Base-by-base conservation (phyloP, 805 yeast genomes). In the Starmerella floris region DNA sequence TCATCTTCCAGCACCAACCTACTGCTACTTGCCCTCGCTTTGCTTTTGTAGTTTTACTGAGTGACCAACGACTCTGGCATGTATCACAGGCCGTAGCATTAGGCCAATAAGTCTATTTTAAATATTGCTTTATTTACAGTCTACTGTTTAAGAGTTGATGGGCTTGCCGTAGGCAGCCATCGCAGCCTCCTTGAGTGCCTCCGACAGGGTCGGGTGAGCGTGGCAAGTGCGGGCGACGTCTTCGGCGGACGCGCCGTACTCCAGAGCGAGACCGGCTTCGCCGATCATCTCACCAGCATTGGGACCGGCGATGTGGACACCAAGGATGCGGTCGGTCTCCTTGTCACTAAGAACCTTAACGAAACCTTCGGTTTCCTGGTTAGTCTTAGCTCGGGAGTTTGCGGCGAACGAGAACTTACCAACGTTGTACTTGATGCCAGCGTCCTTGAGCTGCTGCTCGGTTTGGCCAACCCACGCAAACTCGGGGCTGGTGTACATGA, bases 231-330 rank as follows among this genome's bases (percentile, higher is more conserved):
- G 82, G 50, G 96, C 94, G 57, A 91, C 73, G 62, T 91, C 99
- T 70, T 91, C 99, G 41, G 95, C 83, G 40, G 94, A 79, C 43
- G 98, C 99, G 64, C 99, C 99, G 68, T 91, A 91, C 70, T 91
- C 99, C 51, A 91, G 65, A 35, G 99, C 99, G 62, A 91, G 74
- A 54, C 95, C 94, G 51, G 85, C 96, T 72, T 93, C 98, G 53
- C 94, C 97, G 63, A 91, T 91, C 95, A 91, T 83, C 73, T 91
- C 99, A 68, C 99, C 98, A 46, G 99, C 99, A 61, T 83, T 87
- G 55, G 98, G 82, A 56, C 98, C 98, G 55, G 87, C 80, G 62
- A 91, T 88, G 70, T 91, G 99, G 49, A 82, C 85, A 64, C 98
- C 99, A 53, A 91, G 70, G 35, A 91, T 75, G 66, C 98, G 78